These are phyloP conservation scores for Orbilia oligospora DNA, from an alignment of 2,329 filamentous ascomycete species.

Conservation along the genomic window DNA sequence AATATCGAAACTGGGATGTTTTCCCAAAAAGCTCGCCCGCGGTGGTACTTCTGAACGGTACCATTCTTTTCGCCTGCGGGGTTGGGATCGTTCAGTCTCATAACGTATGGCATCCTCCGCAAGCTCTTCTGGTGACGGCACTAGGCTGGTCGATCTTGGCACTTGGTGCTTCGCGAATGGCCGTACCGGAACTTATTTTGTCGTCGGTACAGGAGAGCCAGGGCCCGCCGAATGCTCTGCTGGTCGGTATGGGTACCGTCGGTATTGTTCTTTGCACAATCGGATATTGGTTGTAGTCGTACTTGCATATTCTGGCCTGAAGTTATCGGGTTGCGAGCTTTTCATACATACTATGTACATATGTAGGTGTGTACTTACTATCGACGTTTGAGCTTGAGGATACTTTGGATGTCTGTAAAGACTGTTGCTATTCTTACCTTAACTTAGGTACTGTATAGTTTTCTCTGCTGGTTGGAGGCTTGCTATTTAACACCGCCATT, in stretches of 20 bases:
- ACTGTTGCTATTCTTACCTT: no score
- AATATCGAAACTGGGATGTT: constrained; percentile 32
- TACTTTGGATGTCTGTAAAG: no score
- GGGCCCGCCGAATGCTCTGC: neutral
- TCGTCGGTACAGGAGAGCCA: constrained; percentile 11
- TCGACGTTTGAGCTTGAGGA: no score
- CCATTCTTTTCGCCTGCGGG: constrained; percentile 16
- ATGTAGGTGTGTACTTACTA: no score
- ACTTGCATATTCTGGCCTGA: neutral
- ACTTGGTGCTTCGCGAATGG: constrained; percentile 28
- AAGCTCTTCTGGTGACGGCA: constrained; percentile 11
- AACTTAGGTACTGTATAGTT: no score
- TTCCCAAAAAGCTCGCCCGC: constrained; percentile 10
- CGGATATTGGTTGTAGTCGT: constrained; percentile 6
- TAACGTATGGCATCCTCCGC: neutral
- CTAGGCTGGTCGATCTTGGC: constrained; percentile 16
- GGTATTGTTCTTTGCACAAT: neutral
- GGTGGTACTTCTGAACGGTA: constrained; percentile 27
- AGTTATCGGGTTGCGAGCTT: no score
- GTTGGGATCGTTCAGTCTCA: constrained; percentile 25
- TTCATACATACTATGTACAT: no score
- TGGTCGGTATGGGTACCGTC: neutral
- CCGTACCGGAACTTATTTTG: constrained; percentile 25
- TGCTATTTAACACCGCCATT: no score
- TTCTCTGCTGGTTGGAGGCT: no score